Conservation (phyloP, 2,329 filamentous ascomycete species). For the Trichophaea hybrida region DNA sequence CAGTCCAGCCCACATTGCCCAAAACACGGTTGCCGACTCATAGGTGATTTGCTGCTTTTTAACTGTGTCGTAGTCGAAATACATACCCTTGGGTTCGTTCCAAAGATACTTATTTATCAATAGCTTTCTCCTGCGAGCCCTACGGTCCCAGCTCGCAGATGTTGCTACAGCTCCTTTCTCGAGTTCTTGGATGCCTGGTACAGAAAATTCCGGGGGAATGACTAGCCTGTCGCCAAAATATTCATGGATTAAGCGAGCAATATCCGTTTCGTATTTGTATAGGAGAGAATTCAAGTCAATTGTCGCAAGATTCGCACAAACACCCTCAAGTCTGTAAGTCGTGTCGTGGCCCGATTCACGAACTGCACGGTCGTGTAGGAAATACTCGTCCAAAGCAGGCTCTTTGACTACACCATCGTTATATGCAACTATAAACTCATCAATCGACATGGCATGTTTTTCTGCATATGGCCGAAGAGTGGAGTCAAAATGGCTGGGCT, state of each 20-base stretch:
- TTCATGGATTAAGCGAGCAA: constrained; percentile 69
- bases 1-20: constrained; percentile 91
- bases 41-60: constrained; percentile 69
- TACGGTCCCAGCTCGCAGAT: constrained; percentile 79
- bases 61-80: constrained; percentile 88
- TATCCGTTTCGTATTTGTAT: constrained; percentile 95
- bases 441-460: constrained; percentile 68
- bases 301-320: constrained; percentile 78
- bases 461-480: constrained; percentile 66
- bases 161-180: constrained; percentile 58
- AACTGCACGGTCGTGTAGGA: constrained; percentile 87
- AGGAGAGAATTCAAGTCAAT: constrained; percentile 88
- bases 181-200: constrained; percentile 41
- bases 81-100: constrained; percentile 87
- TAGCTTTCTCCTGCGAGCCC: constrained; percentile 67
- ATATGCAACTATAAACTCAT: constrained; percentile 78
- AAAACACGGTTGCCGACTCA: constrained; percentile 87
- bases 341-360: constrained; percentile 96
- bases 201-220: constrained; percentile 73
- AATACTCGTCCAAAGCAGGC: constrained; percentile 86
- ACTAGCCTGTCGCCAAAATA: constrained; percentile 68
- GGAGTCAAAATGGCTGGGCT: constrained; percentile 73
- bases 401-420: constrained; percentile 63
- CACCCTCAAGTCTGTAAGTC: constrained; percentile 76
- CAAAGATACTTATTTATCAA: constrained; percentile 87